Conservation (phyloP, 2,329 filamentous ascomycete species). For the Penicillium sp. region DNA sequence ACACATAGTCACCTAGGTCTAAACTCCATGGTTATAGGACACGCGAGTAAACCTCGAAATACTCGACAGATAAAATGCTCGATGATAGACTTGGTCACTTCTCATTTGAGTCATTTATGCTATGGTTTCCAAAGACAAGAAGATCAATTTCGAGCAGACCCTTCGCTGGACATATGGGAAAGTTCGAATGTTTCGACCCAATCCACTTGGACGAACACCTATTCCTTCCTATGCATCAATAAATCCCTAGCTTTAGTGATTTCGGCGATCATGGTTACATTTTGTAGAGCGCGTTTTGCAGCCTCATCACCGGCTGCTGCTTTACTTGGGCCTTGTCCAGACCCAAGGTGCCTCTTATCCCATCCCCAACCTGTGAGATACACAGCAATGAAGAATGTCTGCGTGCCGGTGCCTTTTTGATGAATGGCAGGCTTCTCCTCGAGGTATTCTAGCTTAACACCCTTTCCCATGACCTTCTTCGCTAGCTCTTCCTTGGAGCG, state of each 20-base stretch:
- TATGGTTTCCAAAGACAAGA: no score
- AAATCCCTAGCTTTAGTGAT: conserved; percentile 34
- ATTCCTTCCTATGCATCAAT: neutral
- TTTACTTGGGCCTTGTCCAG: conserved; percentile 43
- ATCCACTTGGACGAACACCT: no score
- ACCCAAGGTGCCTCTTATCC: conserved; percentile 41
- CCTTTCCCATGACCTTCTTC: conserved; percentile 50
- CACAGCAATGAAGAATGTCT: conserved; percentile 43
- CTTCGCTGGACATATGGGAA: no score
- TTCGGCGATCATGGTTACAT: conserved; percentile 36
- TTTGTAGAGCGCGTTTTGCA: conserved; percentile 38
- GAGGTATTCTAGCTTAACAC: conserved; percentile 57
- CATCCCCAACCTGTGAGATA: conserved; percentile 47
- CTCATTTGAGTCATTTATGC: no score
- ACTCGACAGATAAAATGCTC: no score
- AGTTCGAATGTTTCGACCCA: no score
- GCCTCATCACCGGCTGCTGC: conserved; percentile 43
- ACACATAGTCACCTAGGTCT: no score
- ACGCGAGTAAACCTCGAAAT: no score
- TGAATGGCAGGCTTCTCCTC: conserved; percentile 36
- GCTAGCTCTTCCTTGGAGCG: conserved; percentile 52
- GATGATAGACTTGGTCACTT: no score
- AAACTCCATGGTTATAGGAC: no score
- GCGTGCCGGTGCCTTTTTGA: conserved; percentile 31
- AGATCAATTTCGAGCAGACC: no score